phyloP scores from a whole-genome alignment of 2,329 filamentous ascomycete genomes.

The Exophiala mesophila region DNA sequence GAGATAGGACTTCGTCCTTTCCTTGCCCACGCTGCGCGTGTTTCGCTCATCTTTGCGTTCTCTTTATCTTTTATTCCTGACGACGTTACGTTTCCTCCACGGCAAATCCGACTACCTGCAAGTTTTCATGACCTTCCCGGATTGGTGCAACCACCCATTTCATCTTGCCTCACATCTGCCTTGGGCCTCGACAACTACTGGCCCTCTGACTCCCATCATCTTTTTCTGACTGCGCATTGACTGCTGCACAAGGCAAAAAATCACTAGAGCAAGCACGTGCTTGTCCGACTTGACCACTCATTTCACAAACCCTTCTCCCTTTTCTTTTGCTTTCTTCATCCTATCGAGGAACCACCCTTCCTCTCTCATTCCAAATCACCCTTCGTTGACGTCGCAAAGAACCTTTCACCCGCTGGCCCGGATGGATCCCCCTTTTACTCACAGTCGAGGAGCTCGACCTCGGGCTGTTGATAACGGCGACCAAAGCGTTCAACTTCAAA shows the following conservation, averaged over 20 bases:
- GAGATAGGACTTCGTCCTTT: too few species aligned
- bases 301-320: conserved; percentile 14
- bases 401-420: conserved; percentile 19
- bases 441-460: conserved; percentile 11
- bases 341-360: conserved; percentile 9
- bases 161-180: conserved; percentile 3
- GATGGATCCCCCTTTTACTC: conserved; percentile 18
- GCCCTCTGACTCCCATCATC: neutral
- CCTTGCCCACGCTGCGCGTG: too few species aligned
- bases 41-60: too few species aligned
- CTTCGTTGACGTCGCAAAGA: neutral
- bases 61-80: conserved; percentile 4
- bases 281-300: conserved; percentile 18
- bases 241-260: neutral
- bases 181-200: conserved; percentile 1
- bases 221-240: neutral
- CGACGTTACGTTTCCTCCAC: conserved; percentile 5
- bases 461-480: conserved; percentile 14
- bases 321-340: conserved; percentile 12
- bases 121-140: conserved; percentile 1
- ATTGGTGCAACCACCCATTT: conserved; percentile 10
- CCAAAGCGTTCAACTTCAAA: conserved; percentile 1
- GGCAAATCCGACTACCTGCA: conserved; percentile 1
- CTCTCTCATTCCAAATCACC: conserved; percentile 13
- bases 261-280: conserved; percentile 10